phyloP scores from a whole-genome alignment of 352 stramenopile species.

The Globisporangium viniferum region DNA sequence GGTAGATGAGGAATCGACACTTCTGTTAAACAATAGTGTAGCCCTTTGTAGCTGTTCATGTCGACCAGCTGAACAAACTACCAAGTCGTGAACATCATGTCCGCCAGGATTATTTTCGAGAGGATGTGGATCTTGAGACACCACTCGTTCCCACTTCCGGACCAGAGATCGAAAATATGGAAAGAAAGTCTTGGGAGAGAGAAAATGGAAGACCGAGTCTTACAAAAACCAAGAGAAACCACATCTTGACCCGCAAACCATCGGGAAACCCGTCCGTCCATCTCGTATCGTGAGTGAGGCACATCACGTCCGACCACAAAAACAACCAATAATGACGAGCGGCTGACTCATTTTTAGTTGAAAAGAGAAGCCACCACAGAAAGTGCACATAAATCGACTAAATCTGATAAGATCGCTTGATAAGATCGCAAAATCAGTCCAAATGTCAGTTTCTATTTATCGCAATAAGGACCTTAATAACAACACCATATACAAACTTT shows the following conservation, averaged over 20 bases:
- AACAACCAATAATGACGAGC: too few species aligned
- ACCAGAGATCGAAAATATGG: background rate
- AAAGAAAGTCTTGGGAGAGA: background rate
- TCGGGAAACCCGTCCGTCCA: too few species aligned
- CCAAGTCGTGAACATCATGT: background rate
- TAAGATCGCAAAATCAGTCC: too few species aligned
- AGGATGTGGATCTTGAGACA: background rate
- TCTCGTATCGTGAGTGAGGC: too few species aligned
- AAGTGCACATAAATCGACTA: too few species aligned
- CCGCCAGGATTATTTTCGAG: background rate
- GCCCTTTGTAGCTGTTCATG: background rate
- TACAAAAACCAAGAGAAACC: background rate
- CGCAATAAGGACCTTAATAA: slow-evolving; percentile 3
- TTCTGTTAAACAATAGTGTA: background rate
- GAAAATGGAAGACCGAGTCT: background rate
- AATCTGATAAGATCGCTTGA: too few species aligned
- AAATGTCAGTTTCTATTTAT: background rate
- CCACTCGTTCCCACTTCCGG: too few species aligned
- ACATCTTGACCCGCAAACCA: background rate
- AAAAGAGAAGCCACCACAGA: too few species aligned
- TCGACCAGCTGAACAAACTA: background rate
- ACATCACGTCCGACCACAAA: too few species aligned
- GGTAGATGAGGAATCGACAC: background rate
- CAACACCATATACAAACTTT: too few species aligned
- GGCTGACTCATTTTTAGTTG: too few species aligned